Base-by-base conservation (phyloP, 2,329 filamentous ascomycete genomes). In the Phoma sp. region DNA sequence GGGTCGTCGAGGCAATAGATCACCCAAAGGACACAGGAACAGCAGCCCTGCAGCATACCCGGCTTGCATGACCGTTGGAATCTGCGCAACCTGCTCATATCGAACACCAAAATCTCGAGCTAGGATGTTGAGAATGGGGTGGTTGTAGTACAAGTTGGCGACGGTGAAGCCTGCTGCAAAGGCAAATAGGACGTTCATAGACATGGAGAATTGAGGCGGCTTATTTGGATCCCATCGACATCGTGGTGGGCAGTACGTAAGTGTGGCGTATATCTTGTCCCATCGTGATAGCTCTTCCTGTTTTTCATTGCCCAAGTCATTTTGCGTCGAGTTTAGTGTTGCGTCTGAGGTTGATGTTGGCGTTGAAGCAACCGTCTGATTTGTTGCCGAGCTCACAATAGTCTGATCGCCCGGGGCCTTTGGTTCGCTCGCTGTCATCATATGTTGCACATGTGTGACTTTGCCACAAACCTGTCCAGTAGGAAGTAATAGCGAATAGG, bases 131-230 rank as follows among this genome's bases (percentile, higher is more conserved):
- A 94, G 78, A 41, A 94, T 90, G 0, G 91, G 89, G 65, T 93
- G 90, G 55, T 84, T 90, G 74, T 94, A 92, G 76, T 94, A 94
- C 3, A 94, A 78, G 63, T 93, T 93, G 17, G 90, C 90, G 6
- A 93, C 90, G 0, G 88, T 91, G 62, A 91, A 91, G 86, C 4
- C 86, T 82, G 77, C 81, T 0, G 83, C 88, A 65, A 89, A 82
- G 1, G 83, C 87, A 58, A 92, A 91, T 1, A 93, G 75, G 2
- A 92, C 71, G 65, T 93, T 93, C 69, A 91, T 78, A 2, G 79
- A 77, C 63, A 91, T 76, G 1, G 84, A 88, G 73, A 94, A 91
- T 29, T 81, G 78, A 0, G 88, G 88, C 7, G 90, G 89, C 50
- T 84, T 81, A 0, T 84, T 72, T 0, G 86, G 82, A 62, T 91